Conservation (phyloP, 495 filamentous ascomycete genomes). For the Annulohypoxylon moriforme region DNA sequence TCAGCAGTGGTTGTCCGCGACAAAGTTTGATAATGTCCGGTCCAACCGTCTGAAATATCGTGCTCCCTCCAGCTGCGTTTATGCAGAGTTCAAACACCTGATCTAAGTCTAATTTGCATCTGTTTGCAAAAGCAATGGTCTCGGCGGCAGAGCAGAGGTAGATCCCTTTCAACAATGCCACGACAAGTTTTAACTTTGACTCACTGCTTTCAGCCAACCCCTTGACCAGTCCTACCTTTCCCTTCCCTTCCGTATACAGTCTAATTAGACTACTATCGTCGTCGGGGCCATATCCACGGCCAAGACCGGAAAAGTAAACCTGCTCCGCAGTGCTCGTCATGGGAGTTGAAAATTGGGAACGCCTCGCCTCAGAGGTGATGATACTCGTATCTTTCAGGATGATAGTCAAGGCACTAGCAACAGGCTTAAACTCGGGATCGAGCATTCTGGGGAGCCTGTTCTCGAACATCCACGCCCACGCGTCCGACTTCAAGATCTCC, state of each 20-base stretch:
- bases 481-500: conserved; percentile 67
- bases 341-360: conserved; percentile 72
- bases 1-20: conserved; percentile 41
- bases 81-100: conserved; percentile 74
- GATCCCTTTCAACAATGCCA: conserved; percentile 69
- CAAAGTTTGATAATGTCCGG: conserved; percentile 63
- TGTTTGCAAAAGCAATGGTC: conserved; percentile 71
- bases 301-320: conserved; percentile 70
- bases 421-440: conserved; percentile 68
- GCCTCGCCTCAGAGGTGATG: conserved; percentile 75
- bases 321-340: conserved; percentile 77
- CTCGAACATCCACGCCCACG: conserved; percentile 84
- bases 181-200: conserved; percentile 64
- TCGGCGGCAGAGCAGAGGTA: conserved; percentile 74
- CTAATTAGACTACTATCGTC: conserved; percentile 79
- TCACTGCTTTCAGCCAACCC: conserved; percentile 52
- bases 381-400: conserved; percentile 86
- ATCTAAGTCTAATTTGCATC: conserved; percentile 70
- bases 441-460: conserved; percentile 78
- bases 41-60: conserved; percentile 67
- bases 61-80: conserved; percentile 76
- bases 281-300: conserved; percentile 69
- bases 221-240: conserved; percentile 53
- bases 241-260: conserved; percentile 63
- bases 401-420: conserved; percentile 77